A percentile compares a stretch with the other conserved stretches of the same genome.
Evolutionary conservation across 2,329 filamentous ascomycete genomes (phyloP).

Genomic region (Verticillium albo-atrum): DNA sequence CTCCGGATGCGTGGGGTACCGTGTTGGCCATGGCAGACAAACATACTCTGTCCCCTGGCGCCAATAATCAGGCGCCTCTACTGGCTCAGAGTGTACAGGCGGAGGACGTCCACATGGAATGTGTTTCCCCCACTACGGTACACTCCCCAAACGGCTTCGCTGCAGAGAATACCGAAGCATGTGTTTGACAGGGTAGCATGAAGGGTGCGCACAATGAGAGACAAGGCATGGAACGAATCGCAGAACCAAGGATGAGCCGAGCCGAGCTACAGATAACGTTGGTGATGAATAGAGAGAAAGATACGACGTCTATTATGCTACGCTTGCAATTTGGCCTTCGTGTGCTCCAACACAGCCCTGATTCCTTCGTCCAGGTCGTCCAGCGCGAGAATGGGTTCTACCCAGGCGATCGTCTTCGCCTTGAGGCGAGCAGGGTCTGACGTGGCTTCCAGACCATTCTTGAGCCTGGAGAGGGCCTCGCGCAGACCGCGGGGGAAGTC

Average conservation of each 20-base stretch:
- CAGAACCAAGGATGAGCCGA: no score
- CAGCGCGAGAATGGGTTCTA: conserved; percentile 44
- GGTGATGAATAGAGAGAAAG: no score
- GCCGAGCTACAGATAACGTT: no score
- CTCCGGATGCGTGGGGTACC: neutral
- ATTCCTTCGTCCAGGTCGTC: conserved; percentile 52
- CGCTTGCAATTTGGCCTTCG: conserved; percentile 28
- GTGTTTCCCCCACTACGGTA: no score
- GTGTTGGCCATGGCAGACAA: neutral
- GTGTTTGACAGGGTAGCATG: no score
- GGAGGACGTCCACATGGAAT: no score
- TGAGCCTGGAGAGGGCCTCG: conserved; percentile 59
- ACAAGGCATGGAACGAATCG: no score
- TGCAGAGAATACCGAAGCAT: no score
- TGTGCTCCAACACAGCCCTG: conserved; percentile 50
- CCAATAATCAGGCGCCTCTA: no score
- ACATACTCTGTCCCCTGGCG: neutral
- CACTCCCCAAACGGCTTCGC: no score
- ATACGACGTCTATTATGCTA: neutral
- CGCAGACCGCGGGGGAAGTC: conserved; percentile 71
- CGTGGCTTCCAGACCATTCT: conserved; percentile 38
- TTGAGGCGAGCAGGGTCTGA: conserved; percentile 41
- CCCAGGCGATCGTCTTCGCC: conserved; percentile 48
- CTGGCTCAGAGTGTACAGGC: no score
- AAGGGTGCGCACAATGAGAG: no score